Percentiles rank a stretch among this genome's conserved stretches.
Evolutionary conservation across 2,329 filamentous ascomycete species (phyloP).

Genomic region (Fusarium sp.): DNA sequence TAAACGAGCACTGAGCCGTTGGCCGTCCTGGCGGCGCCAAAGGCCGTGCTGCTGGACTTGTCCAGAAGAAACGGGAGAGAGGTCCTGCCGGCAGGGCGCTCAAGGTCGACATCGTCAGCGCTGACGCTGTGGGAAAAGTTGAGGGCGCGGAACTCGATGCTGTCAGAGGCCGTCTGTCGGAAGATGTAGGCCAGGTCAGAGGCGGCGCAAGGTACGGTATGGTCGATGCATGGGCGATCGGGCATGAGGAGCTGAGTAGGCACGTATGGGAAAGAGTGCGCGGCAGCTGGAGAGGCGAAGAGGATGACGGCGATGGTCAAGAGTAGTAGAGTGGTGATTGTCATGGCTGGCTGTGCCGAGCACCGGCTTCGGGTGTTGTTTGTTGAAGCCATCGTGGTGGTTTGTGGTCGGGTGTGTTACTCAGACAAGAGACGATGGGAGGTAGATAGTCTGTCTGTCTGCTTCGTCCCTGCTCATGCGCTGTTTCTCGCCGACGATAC

Average conservation of each 20-base stretch:
- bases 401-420: background rate
- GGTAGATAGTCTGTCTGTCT: background rate
- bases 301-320: slow-evolving; percentile 13
- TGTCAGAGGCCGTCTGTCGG: slow-evolving; percentile 58
- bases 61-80: slow-evolving; percentile 71
- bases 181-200: slow-evolving; percentile 77
- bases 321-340: slow-evolving; percentile 16
- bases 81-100: slow-evolving; percentile 63
- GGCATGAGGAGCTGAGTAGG: slow-evolving; percentile 78
- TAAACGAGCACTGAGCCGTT: slow-evolving; percentile 80
- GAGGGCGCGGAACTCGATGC: slow-evolving; percentile 70
- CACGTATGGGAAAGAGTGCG: slow-evolving; percentile 76
- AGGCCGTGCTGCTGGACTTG: slow-evolving; percentile 64
- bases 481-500: slow-evolving; percentile 26
- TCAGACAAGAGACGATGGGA: background rate
- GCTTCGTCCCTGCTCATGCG: slow-evolving; percentile 9
- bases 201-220: slow-evolving; percentile 49
- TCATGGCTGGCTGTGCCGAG: slow-evolving; percentile 17
- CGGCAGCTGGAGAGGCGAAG: slow-evolving; percentile 43
- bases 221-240: slow-evolving; percentile 54
- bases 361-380: slow-evolving; percentile 2
- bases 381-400: slow-evolving; percentile 17
- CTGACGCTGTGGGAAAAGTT: slow-evolving; percentile 71
- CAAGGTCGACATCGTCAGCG: slow-evolving; percentile 56
- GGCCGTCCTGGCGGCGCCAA: slow-evolving; percentile 74